phyloP scores from a whole-genome alignment of 2,329 filamentous ascomycete species.

The Dactylellina cionopaga region DNA sequence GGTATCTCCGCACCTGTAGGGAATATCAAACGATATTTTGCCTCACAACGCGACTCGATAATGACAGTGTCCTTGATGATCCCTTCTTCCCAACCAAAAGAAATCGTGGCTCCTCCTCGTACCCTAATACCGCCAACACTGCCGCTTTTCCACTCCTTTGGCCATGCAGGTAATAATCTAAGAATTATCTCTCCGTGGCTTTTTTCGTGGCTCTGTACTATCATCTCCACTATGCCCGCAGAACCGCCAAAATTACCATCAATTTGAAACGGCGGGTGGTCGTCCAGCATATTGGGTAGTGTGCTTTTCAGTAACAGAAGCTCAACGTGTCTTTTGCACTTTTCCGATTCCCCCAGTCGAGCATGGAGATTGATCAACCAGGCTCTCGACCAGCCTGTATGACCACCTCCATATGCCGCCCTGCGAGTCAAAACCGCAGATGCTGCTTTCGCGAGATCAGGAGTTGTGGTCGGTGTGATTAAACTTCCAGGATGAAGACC shows the following conservation, averaged over 20 bases:
- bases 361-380: slow-evolving; percentile 66
- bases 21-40: slow-evolving; percentile 23
- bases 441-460: slow-evolving; percentile 53
- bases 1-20: slow-evolving; percentile 8
- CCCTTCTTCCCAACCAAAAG: slow-evolving; percentile 60
- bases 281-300: slow-evolving; percentile 63
- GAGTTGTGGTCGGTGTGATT: slow-evolving; percentile 59
- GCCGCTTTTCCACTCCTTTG: slow-evolving; percentile 59
- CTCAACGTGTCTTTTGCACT: slow-evolving; percentile 61
- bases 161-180: slow-evolving; percentile 61
- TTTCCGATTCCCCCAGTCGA: slow-evolving; percentile 62
- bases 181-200: slow-evolving; percentile 54
- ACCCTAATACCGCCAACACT: slow-evolving; percentile 59
- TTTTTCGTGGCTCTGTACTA: slow-evolving; percentile 61
- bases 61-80: slow-evolving; percentile 31
- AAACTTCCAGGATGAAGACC: slow-evolving; percentile 64
- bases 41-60: not conserved
- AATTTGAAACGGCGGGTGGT: slow-evolving; percentile 65
- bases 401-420: slow-evolving; percentile 62
- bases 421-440: slow-evolving; percentile 58
- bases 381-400: slow-evolving; percentile 67
- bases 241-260: slow-evolving; percentile 66
- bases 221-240: slow-evolving; percentile 64
- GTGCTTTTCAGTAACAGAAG: slow-evolving; percentile 62
- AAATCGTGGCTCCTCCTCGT: slow-evolving; percentile 60